A percentile compares a stretch with the other conserved stretches of the same genome.
These are phyloP conservation scores for Orbilia brochopaga DNA, from an alignment of 2,329 filamentous ascomycete species.

Conservation along the genomic window DNA sequence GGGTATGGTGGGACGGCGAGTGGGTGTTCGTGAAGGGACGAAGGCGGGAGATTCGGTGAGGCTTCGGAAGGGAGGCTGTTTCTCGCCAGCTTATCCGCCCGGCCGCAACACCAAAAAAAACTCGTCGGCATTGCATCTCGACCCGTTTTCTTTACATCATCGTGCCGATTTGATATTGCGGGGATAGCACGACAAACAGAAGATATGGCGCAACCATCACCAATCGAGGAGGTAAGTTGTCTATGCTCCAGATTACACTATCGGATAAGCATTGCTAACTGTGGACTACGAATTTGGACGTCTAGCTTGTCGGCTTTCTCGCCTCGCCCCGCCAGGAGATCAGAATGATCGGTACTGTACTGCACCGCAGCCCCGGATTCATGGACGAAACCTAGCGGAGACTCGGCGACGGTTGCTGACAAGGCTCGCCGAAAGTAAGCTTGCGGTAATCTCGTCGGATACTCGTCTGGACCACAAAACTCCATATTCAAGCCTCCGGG, in stretches of 20 bases:
- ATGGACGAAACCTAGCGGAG: background rate
- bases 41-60: constrained; percentile 43
- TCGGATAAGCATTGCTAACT: background rate
- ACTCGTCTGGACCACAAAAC: constrained; percentile 73
- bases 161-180: background rate
- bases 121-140: background rate
- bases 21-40: constrained; percentile 11
- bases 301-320: constrained; percentile 87
- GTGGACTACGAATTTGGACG: background rate
- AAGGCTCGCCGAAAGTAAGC: constrained; percentile 52
- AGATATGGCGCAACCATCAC: constrained; percentile 35
- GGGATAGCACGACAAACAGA: background rate
- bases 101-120: constrained; percentile 27
- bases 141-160: background rate
- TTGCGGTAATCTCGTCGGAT: constrained; percentile 79
- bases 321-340: constrained; percentile 91
- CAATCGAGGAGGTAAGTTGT: constrained; percentile 38
- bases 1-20: constrained; percentile 52
- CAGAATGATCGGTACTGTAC: constrained; percentile 71
- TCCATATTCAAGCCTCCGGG: constrained; percentile 82
- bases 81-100: constrained; percentile 38
- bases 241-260: background rate
- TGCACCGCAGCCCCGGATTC: background rate
- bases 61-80: constrained; percentile 56
- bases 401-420: constrained; percentile 18